phyloP scores from a whole-genome alignment of 768 basidiomycete species.

The Tulasnella sp. region DNA sequence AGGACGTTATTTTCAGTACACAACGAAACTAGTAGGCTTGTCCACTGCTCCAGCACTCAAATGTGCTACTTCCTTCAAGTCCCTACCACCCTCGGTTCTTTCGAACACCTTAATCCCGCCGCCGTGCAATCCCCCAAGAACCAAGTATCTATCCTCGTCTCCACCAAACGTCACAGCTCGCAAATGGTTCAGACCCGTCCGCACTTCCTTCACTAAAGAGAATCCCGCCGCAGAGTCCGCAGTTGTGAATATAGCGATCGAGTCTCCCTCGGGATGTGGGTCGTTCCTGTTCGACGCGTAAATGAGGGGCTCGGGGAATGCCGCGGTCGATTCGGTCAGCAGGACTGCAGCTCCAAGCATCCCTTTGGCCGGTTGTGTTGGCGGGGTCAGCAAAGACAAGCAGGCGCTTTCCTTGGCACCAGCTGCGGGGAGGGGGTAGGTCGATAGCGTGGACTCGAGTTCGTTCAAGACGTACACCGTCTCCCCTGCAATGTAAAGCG shows the following conservation, averaged over 20 bases:
- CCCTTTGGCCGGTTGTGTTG: constrained; percentile 32
- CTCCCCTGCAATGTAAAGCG: constrained; percentile 39
- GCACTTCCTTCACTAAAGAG: constrained; percentile 50
- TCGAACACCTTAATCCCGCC: constrained; percentile 68
- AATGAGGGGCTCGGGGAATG: constrained; percentile 51
- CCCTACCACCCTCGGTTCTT: constrained; percentile 46
- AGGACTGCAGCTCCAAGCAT: constrained; percentile 50
- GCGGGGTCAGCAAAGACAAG: constrained; percentile 35
- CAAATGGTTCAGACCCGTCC: constrained; percentile 61
- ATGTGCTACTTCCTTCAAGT: constrained; percentile 23
- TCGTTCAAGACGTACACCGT: constrained; percentile 62
- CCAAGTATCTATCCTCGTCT: constrained; percentile 50
- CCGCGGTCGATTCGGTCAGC: constrained; percentile 45
- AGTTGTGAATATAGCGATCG: constrained; percentile 55
- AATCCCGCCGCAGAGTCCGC: constrained; percentile 29
- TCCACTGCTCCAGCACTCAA: constrained; percentile 17
- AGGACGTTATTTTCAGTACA: neutral
- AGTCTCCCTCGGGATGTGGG: constrained; percentile 59
- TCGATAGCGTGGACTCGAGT: constrained; percentile 49
- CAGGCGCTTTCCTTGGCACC: constrained; percentile 30
- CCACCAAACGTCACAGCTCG: constrained; percentile 65
- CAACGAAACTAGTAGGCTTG: constrained; percentile 23
- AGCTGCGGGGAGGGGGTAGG: constrained; percentile 35
- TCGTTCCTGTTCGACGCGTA: constrained; percentile 73
- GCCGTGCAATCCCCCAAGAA: constrained; percentile 56